Conservation (phyloP, 345 rosid genomes). For the Salix purpurea region DNA sequence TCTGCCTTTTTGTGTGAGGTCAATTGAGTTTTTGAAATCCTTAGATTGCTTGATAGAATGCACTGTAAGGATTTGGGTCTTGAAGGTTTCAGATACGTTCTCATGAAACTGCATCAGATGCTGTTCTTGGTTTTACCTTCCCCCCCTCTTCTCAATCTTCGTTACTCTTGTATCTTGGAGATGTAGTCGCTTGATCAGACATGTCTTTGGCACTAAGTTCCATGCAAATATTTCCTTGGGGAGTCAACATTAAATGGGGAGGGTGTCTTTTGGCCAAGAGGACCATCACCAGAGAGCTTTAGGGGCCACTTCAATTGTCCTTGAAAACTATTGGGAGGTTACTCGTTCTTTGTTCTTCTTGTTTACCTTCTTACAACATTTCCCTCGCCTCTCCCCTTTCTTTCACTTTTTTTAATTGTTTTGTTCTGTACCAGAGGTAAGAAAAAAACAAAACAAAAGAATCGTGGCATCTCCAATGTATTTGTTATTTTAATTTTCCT, state of each 20-base stretch:
- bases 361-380: background rate
- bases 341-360: background rate
- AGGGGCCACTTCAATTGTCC: no score
- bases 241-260: background rate
- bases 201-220: no score
- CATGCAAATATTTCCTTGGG: background rate
- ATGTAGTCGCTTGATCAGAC: no score
- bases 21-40: background rate
- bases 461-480: no score
- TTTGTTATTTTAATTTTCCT: no score
- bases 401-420: no score
- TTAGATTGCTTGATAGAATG: background rate
- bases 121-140: background rate
- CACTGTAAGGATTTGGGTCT: background rate
- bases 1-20: background rate
- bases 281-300: background rate
- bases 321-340: background rate
- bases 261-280: background rate
- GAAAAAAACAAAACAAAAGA: no score
- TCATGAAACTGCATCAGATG: no score
- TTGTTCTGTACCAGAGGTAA: no score
- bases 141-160: no score
- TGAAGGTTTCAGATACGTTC: background rate
- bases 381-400: no score
- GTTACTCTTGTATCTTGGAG: no score